Base-by-base conservation (phyloP, 371 early-diverging fungal species). In the Mortierella sp. region DNA sequence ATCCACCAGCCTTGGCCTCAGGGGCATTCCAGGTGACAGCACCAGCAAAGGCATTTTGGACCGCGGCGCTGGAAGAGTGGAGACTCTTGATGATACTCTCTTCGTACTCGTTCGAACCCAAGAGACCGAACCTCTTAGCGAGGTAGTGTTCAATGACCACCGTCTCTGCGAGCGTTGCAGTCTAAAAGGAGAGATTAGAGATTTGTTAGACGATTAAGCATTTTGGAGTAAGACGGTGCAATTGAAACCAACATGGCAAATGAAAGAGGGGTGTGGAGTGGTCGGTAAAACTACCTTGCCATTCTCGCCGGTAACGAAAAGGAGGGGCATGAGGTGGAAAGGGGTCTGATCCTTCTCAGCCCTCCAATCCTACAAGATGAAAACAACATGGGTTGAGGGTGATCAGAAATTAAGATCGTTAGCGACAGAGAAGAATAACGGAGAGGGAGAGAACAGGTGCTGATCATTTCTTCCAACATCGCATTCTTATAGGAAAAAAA, bases 71-170 rank as follows among this genome's bases (percentile, higher is more conserved):
- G 11, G 84, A 81, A 0, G 32, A 70, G 32, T 81, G 76, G 58
- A 78, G 74, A 18, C 56, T 44, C 68, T 78, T 81, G 71, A 84
- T 81, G 70, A 81, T 0, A 21, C 32, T 55, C 44, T 77, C 81
- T 43, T 84, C 81, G 41, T 81, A 84, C n/a, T 75, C 79, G 54
- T 84, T 84, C 32, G 78, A 74, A 29, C 84, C 84, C 32, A 84
- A 35, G n/a, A 84, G 81, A 68, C 60, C 74, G n/a, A 78, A 81
- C 21, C 32, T 46, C 71, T 84, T 84, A 56, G 84, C 81, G 3
- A 84, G 71, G 72, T 75, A 84, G 10, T 75, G 75, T n/a, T 84
- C 84, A 41, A 84, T 41, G 6, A 78, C 74, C 0, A 51, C 38
- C 1, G 84, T 43, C 63, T 84, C 84, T 2, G 81, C 78, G 3